Conservation (phyloP, 352 stramenopile species). For the Pythium oligandrum region DNA sequence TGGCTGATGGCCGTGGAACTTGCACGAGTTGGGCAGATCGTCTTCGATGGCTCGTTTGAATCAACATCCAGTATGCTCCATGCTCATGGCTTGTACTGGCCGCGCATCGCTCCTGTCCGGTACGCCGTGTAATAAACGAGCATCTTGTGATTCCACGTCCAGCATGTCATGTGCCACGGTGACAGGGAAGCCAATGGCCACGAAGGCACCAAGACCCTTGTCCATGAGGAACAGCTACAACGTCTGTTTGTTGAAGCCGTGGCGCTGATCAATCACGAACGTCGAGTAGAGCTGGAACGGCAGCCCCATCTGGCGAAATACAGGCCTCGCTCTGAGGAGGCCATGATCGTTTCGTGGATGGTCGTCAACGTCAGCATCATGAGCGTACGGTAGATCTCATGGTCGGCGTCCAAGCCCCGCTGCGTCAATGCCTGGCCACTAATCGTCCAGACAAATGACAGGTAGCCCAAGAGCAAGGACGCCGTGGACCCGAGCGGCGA, state of each 20-base stretch:
- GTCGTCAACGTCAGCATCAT: conserved; percentile 66
- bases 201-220: conserved; percentile 88
- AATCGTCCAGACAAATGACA: conserved; percentile 92
- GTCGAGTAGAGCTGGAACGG: conserved; percentile 89
- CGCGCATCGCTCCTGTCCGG: conserved; percentile 67
- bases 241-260: conserved; percentile 98
- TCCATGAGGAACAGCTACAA: conserved; percentile 92
- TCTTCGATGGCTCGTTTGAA: conserved; percentile 55
- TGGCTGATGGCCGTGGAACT: conserved; percentile 58
- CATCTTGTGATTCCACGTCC: conserved; percentile 48
- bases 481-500: conserved; percentile 72
- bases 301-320: too few relatives aligned
- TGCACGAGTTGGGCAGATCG: conserved; percentile 76
- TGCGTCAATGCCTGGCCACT: conserved; percentile 51
- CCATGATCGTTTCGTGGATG: conserved; percentile 57
- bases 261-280: conserved; percentile 94
- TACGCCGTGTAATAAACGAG: conserved; percentile 84
- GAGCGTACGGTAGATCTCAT: conserved; percentile 84
- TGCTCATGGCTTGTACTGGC: conserved; percentile 58
- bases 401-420: conserved; percentile 45
- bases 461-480: conserved; percentile 89
- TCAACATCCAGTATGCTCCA: conserved; percentile 70
- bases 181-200: conserved; percentile 69
- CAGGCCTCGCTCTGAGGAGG: too few relatives aligned
- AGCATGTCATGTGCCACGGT: conserved; percentile 21